Evolutionary conservation across 306 rosid genomes (phyloP), one percentile per base, ranked within the genome.

Genomic region (Hippophae tibetana): DNA sequence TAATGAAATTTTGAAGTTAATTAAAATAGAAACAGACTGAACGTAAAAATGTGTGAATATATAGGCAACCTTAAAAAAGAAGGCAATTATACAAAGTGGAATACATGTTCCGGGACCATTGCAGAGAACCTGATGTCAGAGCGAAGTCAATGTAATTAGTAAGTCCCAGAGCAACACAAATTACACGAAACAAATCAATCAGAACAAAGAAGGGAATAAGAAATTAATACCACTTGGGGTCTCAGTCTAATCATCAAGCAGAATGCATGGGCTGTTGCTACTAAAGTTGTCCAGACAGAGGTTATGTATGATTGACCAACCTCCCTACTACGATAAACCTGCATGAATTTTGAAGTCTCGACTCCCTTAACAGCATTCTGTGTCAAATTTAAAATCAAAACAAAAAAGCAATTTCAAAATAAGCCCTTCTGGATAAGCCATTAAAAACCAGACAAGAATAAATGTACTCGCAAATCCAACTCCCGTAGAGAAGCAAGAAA

Each of bases 21-120:
- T 56, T 10, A 44, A 43, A 60, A 45, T 3, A 50, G 13, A 51
- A 57, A 47, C 51, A 6, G 5, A 53, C n/a, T 45, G 52, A 7
- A 25, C 42, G 31, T 54, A 43, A 47, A 60, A 27, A 13, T 43
- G 10, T 50, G 68, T 40, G 56, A 57, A 66, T 47, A 60, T 40
- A 23, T 27, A 40, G 38, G 50, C 52, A 64, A 87, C 97, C 97
- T 90, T 87, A 57, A 82, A 87, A 59, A 84, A 57, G 80, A 84
- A 90, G 14, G 94, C 95, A 42, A 90, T 87, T 54, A 74, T 68
- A 62, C 97, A 90, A 40, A 90, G 78, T 11, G 97, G 95, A 71
- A 90, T 67, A 63, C 95, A 90, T 58, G 97, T 90, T 71, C 97
- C 97, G 38, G 94, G 95, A 65, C 97, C 97, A 52, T 90, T 90